phyloP scores from a whole-genome alignment of 2,329 filamentous ascomycete genomes.

The Grosmannia huntii region DNA sequence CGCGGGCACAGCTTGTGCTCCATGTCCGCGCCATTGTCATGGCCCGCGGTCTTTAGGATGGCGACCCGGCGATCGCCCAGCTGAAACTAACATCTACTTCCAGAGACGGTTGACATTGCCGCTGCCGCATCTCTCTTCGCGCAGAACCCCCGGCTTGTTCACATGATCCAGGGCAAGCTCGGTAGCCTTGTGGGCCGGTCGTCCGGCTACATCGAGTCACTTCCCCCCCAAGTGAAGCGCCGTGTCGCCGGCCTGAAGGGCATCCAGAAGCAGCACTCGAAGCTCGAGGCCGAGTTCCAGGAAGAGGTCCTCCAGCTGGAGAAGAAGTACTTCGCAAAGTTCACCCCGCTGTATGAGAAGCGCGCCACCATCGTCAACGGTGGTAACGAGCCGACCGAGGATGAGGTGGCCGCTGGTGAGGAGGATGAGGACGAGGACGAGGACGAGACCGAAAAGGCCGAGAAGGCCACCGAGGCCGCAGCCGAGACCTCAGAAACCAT shows the following conservation, averaged over 20 bases:
- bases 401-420: conserved; percentile 79
- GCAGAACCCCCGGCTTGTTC: conserved; percentile 85
- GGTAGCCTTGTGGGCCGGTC: conserved; percentile 86
- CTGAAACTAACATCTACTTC: conserved; percentile 2
- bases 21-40: background rate
- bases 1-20: background rate
- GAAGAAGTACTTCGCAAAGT: conserved; percentile 99
- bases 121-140: conserved; percentile 87
- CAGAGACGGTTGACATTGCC: conserved; percentile 83
- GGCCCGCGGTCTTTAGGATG: background rate
- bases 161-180: conserved; percentile 96
- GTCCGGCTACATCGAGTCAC: conserved; percentile 94
- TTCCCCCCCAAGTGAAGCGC: conserved; percentile 77
- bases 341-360: conserved; percentile 93
- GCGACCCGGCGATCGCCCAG: background rate
- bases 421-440: conserved; percentile 58
- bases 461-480: conserved; percentile 36
- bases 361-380: conserved; percentile 90
- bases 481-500: conserved; percentile 36
- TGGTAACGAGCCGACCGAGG: conserved; percentile 67
- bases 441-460: conserved; percentile 39
- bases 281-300: conserved; percentile 96
- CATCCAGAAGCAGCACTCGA: conserved; percentile 96
- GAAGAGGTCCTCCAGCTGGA: conserved; percentile 95
- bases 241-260: conserved; percentile 93